phyloP scores from a whole-genome alignment of 768 basidiomycete genomes.

The Pholiota conissans region DNA sequence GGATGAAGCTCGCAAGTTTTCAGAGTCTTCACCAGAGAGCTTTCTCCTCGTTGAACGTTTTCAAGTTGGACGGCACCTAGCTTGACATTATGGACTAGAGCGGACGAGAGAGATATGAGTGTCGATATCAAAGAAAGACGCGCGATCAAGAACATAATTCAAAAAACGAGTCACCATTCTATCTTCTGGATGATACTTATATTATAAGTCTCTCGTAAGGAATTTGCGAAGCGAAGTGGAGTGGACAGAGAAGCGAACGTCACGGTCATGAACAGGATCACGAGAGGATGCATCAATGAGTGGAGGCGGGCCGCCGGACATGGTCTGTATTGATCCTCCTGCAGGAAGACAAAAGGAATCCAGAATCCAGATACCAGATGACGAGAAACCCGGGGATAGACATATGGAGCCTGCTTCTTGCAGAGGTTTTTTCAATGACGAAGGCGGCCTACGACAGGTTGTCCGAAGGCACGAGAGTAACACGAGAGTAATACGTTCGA shows the following conservation, averaged over 20 bases:
- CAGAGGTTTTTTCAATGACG: no score
- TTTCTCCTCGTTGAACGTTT: no score
- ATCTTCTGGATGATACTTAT: background rate
- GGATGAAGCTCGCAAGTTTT: background rate
- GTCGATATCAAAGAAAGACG: background rate
- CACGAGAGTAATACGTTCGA: no score
- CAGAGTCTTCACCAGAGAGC: no score
- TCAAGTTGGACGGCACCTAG: background rate
- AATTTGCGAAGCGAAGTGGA: background rate
- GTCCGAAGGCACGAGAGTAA: background rate
- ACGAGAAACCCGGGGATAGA: no score
- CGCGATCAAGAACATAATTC: background rate
- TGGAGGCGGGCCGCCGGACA: background rate
- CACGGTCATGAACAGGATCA: background rate
- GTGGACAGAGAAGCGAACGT: background rate
- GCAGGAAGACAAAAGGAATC: no score
- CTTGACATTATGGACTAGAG: background rate
- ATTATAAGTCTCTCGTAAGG: background rate
- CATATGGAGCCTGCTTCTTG: no score
- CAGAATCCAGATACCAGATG: no score
- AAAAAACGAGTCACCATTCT: background rate
- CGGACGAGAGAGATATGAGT: background rate
- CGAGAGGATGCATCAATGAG: background rate
- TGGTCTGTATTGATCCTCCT: background rate
- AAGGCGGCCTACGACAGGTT: no score